Percentiles rank a stretch among this genome's conserved stretches.
Evolutionary conservation across 1,284 basidiomycete species (phyloP).

Genomic region (Ceratobasidium sp.): DNA sequence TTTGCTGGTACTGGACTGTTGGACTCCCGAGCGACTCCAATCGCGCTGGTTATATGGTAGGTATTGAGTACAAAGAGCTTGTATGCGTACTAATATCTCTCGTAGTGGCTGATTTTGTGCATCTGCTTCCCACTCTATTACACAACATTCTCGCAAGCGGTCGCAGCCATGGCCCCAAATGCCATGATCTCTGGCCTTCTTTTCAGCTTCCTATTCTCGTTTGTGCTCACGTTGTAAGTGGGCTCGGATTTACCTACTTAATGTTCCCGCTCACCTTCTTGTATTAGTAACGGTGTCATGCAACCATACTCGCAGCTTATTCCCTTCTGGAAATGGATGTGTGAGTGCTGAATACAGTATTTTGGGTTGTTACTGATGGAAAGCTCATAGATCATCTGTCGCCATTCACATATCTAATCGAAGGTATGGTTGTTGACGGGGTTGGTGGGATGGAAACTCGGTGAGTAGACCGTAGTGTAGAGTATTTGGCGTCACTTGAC

Average conservation of each 20-base stretch:
- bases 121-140: constrained; percentile 71
- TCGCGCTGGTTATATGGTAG: constrained; percentile 72
- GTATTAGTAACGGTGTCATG: constrained; percentile 70
- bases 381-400: constrained; percentile 68
- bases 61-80: background rate
- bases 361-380: background rate
- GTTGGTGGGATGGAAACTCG: constrained; percentile 17
- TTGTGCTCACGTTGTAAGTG: constrained; percentile 75
- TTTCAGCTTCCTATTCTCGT: constrained; percentile 74
- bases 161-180: constrained; percentile 76
- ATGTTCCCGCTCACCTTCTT: constrained; percentile 32
- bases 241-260: constrained; percentile 12
- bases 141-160: constrained; percentile 72
- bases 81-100: background rate
- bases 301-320: constrained; percentile 75
- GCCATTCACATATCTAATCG: constrained; percentile 80
- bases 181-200: constrained; percentile 75
- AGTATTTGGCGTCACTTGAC: constrained; percentile 58
- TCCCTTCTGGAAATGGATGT: constrained; percentile 88
- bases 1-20: constrained; percentile 81
- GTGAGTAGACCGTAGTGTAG: background rate
- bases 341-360: background rate
- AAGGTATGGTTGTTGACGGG: constrained; percentile 70
- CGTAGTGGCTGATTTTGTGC: constrained; percentile 61
- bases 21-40: constrained; percentile 64